Base-by-base conservation (phyloP, 2,329 filamentous ascomycete species). In the Rhynchosporium graminicola region DNA sequence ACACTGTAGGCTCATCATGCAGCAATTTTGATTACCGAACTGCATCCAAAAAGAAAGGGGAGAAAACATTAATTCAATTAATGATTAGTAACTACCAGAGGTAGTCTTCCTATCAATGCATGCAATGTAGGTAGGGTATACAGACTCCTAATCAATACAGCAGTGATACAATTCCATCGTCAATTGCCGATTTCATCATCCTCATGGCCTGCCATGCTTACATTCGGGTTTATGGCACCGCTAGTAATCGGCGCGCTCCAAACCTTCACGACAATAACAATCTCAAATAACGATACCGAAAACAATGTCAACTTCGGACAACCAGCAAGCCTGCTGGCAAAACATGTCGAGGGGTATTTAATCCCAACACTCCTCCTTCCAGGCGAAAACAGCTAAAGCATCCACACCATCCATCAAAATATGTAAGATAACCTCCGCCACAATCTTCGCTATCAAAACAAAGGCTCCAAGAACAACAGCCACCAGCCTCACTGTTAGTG, bases 341-440 rank as follows among this genome's bases (percentile, higher is more conserved):
- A 5, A 54, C 26, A 29, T 31, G 38, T n/a, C 33, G 50, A 26
- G 3, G 10, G 7, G 12, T 29, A 28, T 6, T 52, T 28, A 59
- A 52, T 59, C 57, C 57, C 57, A 59, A 33, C 57, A 59, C 57
- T 51, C 46, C 36, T 48, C 47, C 47, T 28, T 51, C 57, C 46
- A 60, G 10, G 52, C 57, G 12, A 52, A 36, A 15, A 40, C 28
- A 51, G 42, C 51, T 29, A 63, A 36, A n/a, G 45, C 36, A 46
- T 56, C 36, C 9, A 54, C 45, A 12, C 57, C 51, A 38, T 59
- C 12, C 28, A 59, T 47, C 29, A 45, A 28, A 42, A 63, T 20
- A 43, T 59, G 57, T 42, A 54, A 40, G n/a, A 57, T 40, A 46
- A 63, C 45, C 51, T 63, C 57, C 57, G 47, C 36, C 13, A 47